Percentiles rank a stretch among this genome's conserved stretches.
Conservation (phyloP, 257 asterid genomes). For the Fraxinus americana region DNA sequence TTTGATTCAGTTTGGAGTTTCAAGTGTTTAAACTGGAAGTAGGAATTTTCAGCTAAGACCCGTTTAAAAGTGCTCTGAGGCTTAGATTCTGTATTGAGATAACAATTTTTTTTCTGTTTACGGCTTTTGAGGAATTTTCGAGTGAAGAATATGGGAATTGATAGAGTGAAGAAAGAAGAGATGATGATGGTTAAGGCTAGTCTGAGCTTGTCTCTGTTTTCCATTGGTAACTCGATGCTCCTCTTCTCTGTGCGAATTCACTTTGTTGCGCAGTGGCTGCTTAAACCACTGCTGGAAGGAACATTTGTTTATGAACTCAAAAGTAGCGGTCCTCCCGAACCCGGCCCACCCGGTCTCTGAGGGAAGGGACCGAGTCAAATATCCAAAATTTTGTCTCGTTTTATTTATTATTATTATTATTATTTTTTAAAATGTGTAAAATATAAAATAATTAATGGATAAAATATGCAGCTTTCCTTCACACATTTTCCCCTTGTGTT, state of each 20-base stretch:
- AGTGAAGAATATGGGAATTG: constrained; percentile 52
- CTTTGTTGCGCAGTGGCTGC: background rate
- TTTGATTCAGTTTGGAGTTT: constrained; percentile 36
- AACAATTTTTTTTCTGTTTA: constrained; percentile 45
- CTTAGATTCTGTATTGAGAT: constrained; percentile 60
- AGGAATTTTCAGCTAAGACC: constrained; percentile 78
- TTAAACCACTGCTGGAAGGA: background rate
- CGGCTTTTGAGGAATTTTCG: constrained; percentile 29
- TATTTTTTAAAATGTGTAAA: no score
- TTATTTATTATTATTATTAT: no score
- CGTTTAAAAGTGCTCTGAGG: constrained; percentile 76
- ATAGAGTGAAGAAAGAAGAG: constrained; percentile 53
- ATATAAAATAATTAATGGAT: no score
- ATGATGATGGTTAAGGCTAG: constrained; percentile 46
- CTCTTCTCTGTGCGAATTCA: background rate
- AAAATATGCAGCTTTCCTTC: no score
- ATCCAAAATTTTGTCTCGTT: no score
- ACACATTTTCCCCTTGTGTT: no score
- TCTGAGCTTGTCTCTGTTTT: constrained; percentile 34
- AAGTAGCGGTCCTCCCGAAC: no score
- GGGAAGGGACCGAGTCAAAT: no score
- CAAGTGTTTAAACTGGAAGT: constrained; percentile 80
- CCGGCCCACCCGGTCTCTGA: no score
- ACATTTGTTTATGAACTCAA: no score
- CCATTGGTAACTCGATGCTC: background rate